Evolutionary conservation across 176 grass and related monocot species (phyloP), one percentile per base, ranked within the genome.

Genomic region (Rhynchospora breviuscula): DNA sequence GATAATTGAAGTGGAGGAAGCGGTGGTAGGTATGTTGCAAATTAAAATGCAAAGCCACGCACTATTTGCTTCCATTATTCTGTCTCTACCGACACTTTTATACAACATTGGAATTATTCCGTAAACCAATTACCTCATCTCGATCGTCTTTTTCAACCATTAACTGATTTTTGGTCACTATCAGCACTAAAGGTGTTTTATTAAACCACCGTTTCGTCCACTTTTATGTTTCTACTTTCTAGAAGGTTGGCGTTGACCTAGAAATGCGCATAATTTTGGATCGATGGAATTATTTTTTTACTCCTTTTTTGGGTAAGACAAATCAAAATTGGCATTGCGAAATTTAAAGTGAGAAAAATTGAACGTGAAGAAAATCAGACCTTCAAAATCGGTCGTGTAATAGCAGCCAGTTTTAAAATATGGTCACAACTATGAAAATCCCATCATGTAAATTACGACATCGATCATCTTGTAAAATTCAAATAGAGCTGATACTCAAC

Each of bases 51-150:
- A 57, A 10, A 29, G 23, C 25, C 49, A 8, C 7, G 23, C 51
- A 33, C 25, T 78, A 57, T 78, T 56, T 56, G 15, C 6, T 78
- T 78, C 12, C 57, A 78, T 78, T 78, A 56, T 78, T 54, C 56
- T 33, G 22, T 56, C 73, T 54, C 14, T 18, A 31, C 73, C 73
- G 51, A 78, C 73, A 57, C 25, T 53, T 52, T 15, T 75, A 6
- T 53, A 21, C 3, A 3, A 53, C 0, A 9, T 40, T 40, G 35
- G 35, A 40, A 74, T 23, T 51, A 23, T 23, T 74, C 25, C 25
- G 15, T 51, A 14, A 40, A 49, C 70, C 7, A 21, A 74, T 47
- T 51, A 74, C 19, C 5, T 25, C 13, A 53, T 53, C 14, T 4
- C 73, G n/a, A n/a, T n/a, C n/a, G 73, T 78, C 48, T 2, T 57